Evolutionary conservation across 2,329 filamentous ascomycete species (phyloP).

Genomic region (Ramularia collo-cygni): DNA sequence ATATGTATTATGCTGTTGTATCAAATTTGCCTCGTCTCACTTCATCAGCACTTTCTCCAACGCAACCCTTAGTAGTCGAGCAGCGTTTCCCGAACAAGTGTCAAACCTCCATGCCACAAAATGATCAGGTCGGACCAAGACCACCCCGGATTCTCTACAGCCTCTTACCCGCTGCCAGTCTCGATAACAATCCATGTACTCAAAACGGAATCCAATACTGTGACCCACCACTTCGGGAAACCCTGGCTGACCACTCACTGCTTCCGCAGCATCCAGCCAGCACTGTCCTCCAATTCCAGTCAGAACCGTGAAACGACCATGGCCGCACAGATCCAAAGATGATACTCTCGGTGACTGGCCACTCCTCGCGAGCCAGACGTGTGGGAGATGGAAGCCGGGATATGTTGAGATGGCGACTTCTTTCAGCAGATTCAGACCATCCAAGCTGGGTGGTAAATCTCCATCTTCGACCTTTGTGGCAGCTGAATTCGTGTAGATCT

Average conservation of each 20-base stretch:
- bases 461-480: conserved; percentile 37
- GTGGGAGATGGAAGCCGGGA: conserved; percentile 52
- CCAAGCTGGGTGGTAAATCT: conserved; percentile 25
- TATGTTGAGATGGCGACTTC: conserved; percentile 45
- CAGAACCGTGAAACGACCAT: conserved; percentile 38
- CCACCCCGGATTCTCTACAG: conserved; percentile 49
- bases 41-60: no score
- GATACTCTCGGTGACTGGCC: conserved; percentile 42
- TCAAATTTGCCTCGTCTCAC: no score
- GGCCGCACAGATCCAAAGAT: conserved; percentile 52
- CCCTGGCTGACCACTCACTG: conserved; percentile 33
- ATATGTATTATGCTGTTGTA: no score
- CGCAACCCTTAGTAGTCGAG: no score
- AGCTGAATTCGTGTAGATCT: conserved; percentile 41
- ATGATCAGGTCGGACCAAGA: conserved; percentile 51
- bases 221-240: conserved; percentile 42
- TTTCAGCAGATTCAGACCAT: conserved; percentile 7
- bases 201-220: conserved; percentile 28
- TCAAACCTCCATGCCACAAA: conserved; percentile 51
- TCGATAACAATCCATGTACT: conserved; percentile 54
- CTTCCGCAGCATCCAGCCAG: conserved; percentile 42
- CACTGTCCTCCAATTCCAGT: conserved; percentile 48
- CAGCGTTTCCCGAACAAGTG: no score
- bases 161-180: conserved; percentile 48
- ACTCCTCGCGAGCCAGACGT: conserved; percentile 52